Base-by-base conservation (phyloP, 345 rosid species). In the Cardamine chenopodiifolia region DNA sequence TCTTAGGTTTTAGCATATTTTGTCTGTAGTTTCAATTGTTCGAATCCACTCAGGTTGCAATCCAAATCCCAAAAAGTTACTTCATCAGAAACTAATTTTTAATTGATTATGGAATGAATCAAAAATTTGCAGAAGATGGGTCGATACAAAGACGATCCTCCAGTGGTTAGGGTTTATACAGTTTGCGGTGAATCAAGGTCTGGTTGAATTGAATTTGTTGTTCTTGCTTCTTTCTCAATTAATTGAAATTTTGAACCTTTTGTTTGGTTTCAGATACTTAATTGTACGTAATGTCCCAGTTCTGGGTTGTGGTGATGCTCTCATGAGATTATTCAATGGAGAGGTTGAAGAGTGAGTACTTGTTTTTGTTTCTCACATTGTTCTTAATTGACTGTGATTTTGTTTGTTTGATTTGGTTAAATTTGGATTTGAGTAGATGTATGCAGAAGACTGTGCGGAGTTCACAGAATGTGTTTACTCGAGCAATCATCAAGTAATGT, bases 231-330 rank as follows among this genome's bases (percentile, higher is more conserved):
- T n/a, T n/a, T n/a, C n/a, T n/a, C n/a, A 40, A 22, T 63, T 69
- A 34, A 29, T 66, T 67, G 9, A 17, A 57, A 71, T 17, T 56
- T 52, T 22, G 19, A 63, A 62, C 5, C 66, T 52, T 50, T 70
- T 68, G 23, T 22, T 67, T 39, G 17, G 54, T 55, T 18, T 29
- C 29, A 92, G 98, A 61, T 89, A 90, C 80, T 82, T 93, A 80
- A 80, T 92, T 23, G 96, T 90, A 54, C 89, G 88, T 71, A 95
- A 95, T 48, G 96, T 92, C 25, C 97, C 99, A 8, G 86, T 97
- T n/a, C 68, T 95, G 67, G 99, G 99, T 10, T 95, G 97, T 49
- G 97, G 96, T 25, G 90, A 87, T n/a, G 97, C 89, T 70, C 80
- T 95, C 82, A 37, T 80, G 84, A 90, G 76, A 53, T 80, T 95